Evolutionary conservation across 176 grass and related monocot genomes (phyloP), one percentile per base, ranked within the genome.

Genomic region (Aegilops umbellulata): DNA sequence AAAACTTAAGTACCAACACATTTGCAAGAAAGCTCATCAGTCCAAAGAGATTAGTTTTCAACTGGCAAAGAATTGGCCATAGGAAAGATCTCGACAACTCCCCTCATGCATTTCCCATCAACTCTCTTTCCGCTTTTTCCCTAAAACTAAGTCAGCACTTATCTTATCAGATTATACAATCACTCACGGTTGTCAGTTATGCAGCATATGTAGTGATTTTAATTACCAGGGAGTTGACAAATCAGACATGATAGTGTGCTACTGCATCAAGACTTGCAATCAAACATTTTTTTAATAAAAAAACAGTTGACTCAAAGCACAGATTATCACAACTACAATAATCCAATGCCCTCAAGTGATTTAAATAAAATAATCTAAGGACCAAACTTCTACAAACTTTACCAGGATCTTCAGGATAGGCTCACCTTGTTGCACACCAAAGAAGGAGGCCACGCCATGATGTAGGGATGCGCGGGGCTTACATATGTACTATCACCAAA

Each of bases 381-480:
- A 71, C 20, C 34, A 71, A 19, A 41, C 20, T 6, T 71, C 10
- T n/a, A 23, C 4, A 70, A 23, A 39, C 20, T 24, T 71, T 41
- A 71, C 68, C 68, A 6, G 7, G 15, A 20, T 34, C 30, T 68
- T 68, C 14, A 67, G 31, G 65, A 34, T 8, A 8, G 16, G 3
- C 35, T 71, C 20, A 22, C 68, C 68, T 71, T 39, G 34, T n/a
- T 23, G 68, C 10, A 71, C 9, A 39, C 34, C 34, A 71, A 71
- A 71, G 34, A 70, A 70, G 34, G 20, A 71, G 68, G 68, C 68
- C 68, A 71, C 10, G 34, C 34, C 68, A 71, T 71, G 68, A 71
- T 39, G 35, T 71, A 71, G 34, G 68, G 68, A 71, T 23, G 36
- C 4, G 68, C 35, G n/a, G 20, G 35, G 22, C 32, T 41, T 71